Conservation (phyloP, 129 eudicot species). For the Calendula officinalis region DNA sequence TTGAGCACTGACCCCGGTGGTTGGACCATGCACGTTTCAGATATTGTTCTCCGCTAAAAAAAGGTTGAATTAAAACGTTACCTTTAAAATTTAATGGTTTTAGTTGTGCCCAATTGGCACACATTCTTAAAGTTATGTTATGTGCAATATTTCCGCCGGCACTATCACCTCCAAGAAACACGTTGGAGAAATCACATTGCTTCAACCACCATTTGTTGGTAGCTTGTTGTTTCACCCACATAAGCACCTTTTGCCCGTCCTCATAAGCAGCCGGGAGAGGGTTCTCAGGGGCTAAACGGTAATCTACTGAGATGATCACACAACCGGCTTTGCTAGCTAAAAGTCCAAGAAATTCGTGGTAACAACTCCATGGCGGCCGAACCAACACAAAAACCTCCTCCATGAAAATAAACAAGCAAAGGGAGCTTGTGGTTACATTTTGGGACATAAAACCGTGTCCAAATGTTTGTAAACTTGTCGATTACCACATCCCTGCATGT, state of each 20-base stretch:
- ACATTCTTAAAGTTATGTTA: conserved; percentile 40
- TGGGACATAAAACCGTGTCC: conserved; percentile 91
- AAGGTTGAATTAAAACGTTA: conserved; percentile 63
- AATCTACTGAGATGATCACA: conserved; percentile 63
- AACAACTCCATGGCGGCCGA: conserved; percentile 92
- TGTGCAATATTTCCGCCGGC: conserved; percentile 88
- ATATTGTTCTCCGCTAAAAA: conserved; percentile 70
- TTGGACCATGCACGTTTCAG: conserved; percentile 49
- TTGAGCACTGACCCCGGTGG: conserved; percentile 51
- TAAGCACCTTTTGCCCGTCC: conserved; percentile 56
- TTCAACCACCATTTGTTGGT: conserved; percentile 43
- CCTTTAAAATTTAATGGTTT: conserved; percentile 49
- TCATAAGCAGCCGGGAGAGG: conserved; percentile 89
- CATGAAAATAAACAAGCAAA: conserved; percentile 74
- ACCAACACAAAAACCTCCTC: conserved; percentile 95
- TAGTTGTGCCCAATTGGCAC: conserved; percentile 4
- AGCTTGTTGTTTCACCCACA: conserved; percentile 57
- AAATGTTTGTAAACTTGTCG: conserved; percentile 49
- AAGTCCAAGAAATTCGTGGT: conserved; percentile 68
- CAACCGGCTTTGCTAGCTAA: conserved; percentile 45
- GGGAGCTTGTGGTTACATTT: conserved; percentile 40
- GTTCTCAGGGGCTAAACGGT: conserved; percentile 89
- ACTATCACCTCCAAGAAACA: conserved; percentile 74
- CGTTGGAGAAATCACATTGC: conserved; percentile 48
- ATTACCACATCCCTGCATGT: conserved; percentile 50